Base-by-base conservation (phyloP, 2,329 filamentous ascomycete species). In the Scortechinia acanthostroma region DNA sequence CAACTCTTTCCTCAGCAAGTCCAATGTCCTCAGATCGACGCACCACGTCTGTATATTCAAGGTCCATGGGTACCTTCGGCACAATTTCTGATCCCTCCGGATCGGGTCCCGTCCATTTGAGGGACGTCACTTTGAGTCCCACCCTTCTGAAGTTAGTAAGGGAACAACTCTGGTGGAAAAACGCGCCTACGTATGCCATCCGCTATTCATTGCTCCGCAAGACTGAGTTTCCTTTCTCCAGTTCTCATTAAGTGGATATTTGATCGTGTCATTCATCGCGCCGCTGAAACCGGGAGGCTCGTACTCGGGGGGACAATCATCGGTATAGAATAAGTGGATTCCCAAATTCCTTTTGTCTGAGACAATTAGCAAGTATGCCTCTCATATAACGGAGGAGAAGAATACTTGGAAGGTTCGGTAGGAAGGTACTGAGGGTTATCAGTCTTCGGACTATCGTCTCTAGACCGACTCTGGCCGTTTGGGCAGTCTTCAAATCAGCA, bases 261-360 rank as follows among this genome's bases (percentile, higher is more conserved):
- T 51, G 5, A 70, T 51, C 1, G 49, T 53, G 22, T 55, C 51
- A 22, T 58, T 52, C 4, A 49, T 52, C 16, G 52, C 52, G 6
- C 51, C 49, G 6, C 54, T 52, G 42, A 70, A 72, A 3, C 66
- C 68, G n/a, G 54, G 54, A 16, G 68, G 63, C 42, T 66, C 57
- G 49, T 70, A 69, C 2, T 58, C 53, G 21, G 50, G 43, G 5
- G 63, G 58, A 43, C 60, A 63, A 15, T 63, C 54, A n/a, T 67
- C 57, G 2, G 58, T 65, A 50, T 71, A 72, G 45, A 66, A 62
- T 2, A 74, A 55, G 43, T 66, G 61, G 50, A 73, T 61, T 6
- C 61, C 64, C 10, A 74, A 49, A 43, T 57, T 65, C 23, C 68
- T 58, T 43, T 59, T 58, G 30, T 54, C 63, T 66, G 48, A 14